A percentile compares a stretch with the other conserved stretches of the same genome.
Conservation (phyloP, 2,329 filamentous ascomycete genomes). For the Gyromitra esculenta region DNA sequence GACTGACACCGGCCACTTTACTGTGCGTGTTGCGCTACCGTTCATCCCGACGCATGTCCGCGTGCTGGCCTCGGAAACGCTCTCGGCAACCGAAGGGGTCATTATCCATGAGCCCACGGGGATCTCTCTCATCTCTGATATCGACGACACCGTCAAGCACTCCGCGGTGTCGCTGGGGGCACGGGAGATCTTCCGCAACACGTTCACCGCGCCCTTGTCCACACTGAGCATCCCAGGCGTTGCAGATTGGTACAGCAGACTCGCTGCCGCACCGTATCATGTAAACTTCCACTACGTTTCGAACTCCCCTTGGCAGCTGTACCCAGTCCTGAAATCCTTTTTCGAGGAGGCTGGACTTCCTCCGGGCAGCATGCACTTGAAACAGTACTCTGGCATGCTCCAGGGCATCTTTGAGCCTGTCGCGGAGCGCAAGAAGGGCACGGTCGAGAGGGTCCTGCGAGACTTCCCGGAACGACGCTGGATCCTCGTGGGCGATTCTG, state of each 20-base stretch:
- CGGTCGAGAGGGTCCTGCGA: slow-evolving; percentile 81
- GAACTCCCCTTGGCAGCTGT: slow-evolving; percentile 99
- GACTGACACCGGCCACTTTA: slow-evolving; percentile 89
- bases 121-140: slow-evolving; percentile 93
- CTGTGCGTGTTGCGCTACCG: slow-evolving; percentile 78
- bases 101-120: slow-evolving; percentile 77
- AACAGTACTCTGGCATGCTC: slow-evolving; percentile 95
- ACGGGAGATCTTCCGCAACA: slow-evolving; percentile 94
- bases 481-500: slow-evolving; percentile 91
- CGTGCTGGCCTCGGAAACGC: slow-evolving; percentile 82
- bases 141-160: slow-evolving; percentile 96
- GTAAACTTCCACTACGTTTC: slow-evolving; percentile 96
- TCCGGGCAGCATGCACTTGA: slow-evolving; percentile 89
- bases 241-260: slow-evolving; percentile 82
- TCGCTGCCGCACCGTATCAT: slow-evolving; percentile 74
- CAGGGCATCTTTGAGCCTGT: slow-evolving; percentile 98
- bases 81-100: slow-evolving; percentile 83
- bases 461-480: slow-evolving; percentile 93
- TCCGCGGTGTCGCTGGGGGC: slow-evolving; percentile 89
- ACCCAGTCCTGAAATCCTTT: slow-evolving; percentile 84
- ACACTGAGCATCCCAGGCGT: slow-evolving; percentile 89
- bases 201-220: slow-evolving; percentile 84
- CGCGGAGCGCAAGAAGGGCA: slow-evolving; percentile 90
- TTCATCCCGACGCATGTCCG: slow-evolving; percentile 91
- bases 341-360: slow-evolving; percentile 84